A percentile compares a stretch with the other conserved stretches of the same genome.
Conservation (phyloP, 129 eudicot genomes). For the Flaveria robusta region DNA sequence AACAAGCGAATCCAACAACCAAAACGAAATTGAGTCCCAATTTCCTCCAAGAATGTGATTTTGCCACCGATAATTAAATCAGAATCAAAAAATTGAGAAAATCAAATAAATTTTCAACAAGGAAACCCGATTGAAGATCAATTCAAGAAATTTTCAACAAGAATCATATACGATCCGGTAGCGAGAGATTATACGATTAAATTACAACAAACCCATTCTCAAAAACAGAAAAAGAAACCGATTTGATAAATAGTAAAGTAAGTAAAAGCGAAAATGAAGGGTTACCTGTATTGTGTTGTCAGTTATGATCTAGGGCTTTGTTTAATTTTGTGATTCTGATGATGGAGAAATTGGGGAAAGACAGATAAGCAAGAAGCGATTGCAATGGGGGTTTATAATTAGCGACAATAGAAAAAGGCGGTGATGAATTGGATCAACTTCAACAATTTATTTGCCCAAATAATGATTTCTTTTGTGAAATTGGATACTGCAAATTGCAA, state of each 20-base stretch:
- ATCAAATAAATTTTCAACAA: background rate
- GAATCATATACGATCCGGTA: background rate
- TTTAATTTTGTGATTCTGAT: slow-evolving; percentile 19
- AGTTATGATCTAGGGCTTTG: slow-evolving; percentile 39
- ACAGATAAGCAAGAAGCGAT: slow-evolving; percentile 40
- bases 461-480: background rate
- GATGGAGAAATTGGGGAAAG: slow-evolving; percentile 30
- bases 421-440: slow-evolving; percentile 17
- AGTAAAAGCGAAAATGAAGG: slow-evolving; percentile 37
- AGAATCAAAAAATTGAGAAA: background rate
- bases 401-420: background rate
- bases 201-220: slow-evolving; percentile 21
- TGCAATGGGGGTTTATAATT: slow-evolving; percentile 15
- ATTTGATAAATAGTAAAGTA: background rate
- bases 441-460: background rate
- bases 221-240: slow-evolving; percentile 12
- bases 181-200: slow-evolving; percentile 7
- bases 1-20: background rate
- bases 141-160: background rate
- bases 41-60: slow-evolving; percentile 18
- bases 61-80: background rate
- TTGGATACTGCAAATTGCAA: background rate
- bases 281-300: slow-evolving; percentile 44
- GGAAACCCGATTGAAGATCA: slow-evolving; percentile 17
- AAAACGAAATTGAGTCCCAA: background rate